Percentiles rank a stretch among this genome's conserved stretches.
These are phyloP conservation scores for Neurospora sp. DNA, from an alignment of 495 filamentous ascomycete species.

Conservation along the genomic window DNA sequence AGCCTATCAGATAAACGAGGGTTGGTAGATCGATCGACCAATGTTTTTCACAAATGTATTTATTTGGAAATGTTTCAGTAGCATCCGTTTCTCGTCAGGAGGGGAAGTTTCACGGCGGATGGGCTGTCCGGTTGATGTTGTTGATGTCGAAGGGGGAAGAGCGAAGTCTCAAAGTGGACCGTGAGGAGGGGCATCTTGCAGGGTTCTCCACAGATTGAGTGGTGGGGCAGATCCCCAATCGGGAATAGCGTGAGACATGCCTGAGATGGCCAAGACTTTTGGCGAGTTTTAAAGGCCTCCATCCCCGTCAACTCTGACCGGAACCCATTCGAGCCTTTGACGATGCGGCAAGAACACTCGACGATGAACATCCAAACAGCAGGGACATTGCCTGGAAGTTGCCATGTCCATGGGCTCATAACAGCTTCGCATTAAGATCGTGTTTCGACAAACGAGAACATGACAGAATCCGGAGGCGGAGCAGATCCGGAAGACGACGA, in stretches of 20 bases:
- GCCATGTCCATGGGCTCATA: conserved; percentile 10
- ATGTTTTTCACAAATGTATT: not conserved
- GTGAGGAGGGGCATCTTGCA: not conserved
- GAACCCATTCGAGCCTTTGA: conserved; percentile 21
- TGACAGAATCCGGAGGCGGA: not conserved
- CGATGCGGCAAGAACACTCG: not conserved
- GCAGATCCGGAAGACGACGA: not conserved
- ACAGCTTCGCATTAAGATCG: conserved; percentile 10
- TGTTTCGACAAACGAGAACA: not conserved
- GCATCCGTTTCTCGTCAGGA: not conserved
- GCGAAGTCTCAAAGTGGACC: not conserved
- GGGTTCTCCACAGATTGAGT: conserved; percentile 3
- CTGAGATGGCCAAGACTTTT: conserved; percentile 29
- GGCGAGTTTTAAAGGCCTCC: conserved; percentile 28
- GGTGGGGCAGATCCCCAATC: conserved; percentile 11
- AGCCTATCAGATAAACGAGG: not conserved
- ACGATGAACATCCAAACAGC: not conserved
- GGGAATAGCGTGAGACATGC: conserved; percentile 27
- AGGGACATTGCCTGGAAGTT: not conserved
- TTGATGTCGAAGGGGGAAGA: not conserved
- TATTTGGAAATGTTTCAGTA: not conserved
- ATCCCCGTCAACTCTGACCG: conserved; percentile 15
- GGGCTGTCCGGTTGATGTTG: not conserved
- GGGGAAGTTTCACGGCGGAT: not conserved
- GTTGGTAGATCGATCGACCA: not conserved